Conservation (phyloP, 2,329 filamentous ascomycete species). For the Talaromyces sp. region DNA sequence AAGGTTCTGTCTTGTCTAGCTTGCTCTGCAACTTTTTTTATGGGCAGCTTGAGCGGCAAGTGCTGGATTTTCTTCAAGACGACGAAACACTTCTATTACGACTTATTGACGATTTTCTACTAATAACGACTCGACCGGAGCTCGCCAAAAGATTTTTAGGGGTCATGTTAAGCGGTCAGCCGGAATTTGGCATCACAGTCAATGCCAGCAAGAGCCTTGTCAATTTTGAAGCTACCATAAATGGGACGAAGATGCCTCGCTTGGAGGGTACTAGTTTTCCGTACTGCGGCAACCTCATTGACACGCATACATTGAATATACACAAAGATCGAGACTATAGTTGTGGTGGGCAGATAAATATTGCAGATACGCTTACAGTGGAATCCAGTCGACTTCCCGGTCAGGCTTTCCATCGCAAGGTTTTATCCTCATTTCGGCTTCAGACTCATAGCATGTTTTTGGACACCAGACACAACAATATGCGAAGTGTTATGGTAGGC, state of each 20-base stretch:
- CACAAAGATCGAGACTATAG: conserved; percentile 61
- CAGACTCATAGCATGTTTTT: conserved; percentile 63
- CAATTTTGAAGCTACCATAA: conserved; percentile 70
- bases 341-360: conserved; percentile 52
- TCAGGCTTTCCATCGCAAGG: conserved; percentile 74
- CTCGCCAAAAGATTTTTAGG: conserved; percentile 72
- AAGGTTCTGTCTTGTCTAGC: conserved; percentile 84
- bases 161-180: conserved; percentile 74
- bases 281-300: conserved; percentile 79
- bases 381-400: conserved; percentile 71
- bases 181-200: conserved; percentile 75
- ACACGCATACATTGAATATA: conserved; percentile 72
- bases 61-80: conserved; percentile 63
- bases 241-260: conserved; percentile 52
- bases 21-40: conserved; percentile 96
- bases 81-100: conserved; percentile 69
- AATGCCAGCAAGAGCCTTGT: conserved; percentile 75
- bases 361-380: conserved; percentile 73
- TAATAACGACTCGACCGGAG: conserved; percentile 68
- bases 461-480: conserved; percentile 67
- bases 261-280: conserved; percentile 61
- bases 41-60: conserved; percentile 71
- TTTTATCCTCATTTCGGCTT: conserved; percentile 72
- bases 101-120: conserved; percentile 87
- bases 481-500: conserved; percentile 67